A percentile compares a stretch with the other conserved stretches of the same genome.
These are phyloP conservation scores for Tetraselmis chui DNA, from an alignment of 139 green algal species.

Conservation along the genomic window DNA sequence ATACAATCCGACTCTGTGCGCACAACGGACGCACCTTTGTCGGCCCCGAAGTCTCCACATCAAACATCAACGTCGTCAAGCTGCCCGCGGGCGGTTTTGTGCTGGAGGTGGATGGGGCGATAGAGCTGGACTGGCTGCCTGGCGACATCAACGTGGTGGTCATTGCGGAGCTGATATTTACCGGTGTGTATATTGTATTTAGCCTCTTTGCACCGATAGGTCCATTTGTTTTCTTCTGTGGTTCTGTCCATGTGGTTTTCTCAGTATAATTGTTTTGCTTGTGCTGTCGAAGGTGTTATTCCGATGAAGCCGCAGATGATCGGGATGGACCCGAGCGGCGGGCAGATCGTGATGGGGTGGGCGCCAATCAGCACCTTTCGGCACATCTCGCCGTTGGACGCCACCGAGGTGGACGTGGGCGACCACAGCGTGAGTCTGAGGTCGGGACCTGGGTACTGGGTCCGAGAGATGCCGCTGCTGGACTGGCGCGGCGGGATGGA, in stretches of 20 bases:
- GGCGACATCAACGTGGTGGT: constrained; percentile 25
- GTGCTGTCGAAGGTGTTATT: no score
- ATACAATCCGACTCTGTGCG: constrained; percentile 34
- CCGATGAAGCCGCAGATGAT: constrained; percentile 32
- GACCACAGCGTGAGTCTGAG: constrained; percentile 32
- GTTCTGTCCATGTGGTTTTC: no score
- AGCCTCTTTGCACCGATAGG: no score
- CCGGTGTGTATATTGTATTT: not conserved
- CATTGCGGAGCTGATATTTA: constrained; percentile 39
- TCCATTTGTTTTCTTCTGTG: no score
- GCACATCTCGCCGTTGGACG: constrained; percentile 22
- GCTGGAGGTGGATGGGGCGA: constrained; percentile 21
- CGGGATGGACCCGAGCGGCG: not conserved
- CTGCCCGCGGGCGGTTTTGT: constrained; percentile 8
- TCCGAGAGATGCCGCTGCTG: constrained; percentile 29
- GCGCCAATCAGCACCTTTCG: constrained; percentile 35
- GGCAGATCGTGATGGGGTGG: constrained; percentile 28
- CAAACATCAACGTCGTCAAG: not conserved
- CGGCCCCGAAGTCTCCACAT: constrained; percentile 16
- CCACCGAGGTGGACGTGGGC: constrained; percentile 28
- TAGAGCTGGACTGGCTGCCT: constrained; percentile 45
- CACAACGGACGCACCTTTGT: constrained; percentile 63
- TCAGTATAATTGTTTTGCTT: no score
- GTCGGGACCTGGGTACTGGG: constrained; percentile 6
- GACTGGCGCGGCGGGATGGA: constrained; percentile 42